Percentiles rank a stretch among this genome's conserved stretches.
Evolutionary conservation across 441 rosid species (phyloP).

Genomic region (Biscutella auriculata): DNA sequence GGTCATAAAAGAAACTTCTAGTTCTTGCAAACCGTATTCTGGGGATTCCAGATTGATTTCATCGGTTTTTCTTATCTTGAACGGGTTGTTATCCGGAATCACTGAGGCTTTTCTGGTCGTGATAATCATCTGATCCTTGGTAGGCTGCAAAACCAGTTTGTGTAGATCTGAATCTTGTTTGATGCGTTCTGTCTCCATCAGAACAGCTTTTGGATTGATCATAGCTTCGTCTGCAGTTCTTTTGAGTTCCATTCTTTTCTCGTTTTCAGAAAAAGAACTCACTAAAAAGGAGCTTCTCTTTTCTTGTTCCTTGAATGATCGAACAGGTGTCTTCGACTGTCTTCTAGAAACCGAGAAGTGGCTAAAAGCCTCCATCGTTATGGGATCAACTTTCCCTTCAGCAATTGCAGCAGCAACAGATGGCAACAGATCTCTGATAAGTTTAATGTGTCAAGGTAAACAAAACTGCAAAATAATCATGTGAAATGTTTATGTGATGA

Average conservation of each 20-base stretch:
- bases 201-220: slow-evolving; percentile 18
- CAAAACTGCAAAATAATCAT: neutral
- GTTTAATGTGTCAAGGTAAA: slow-evolving; percentile 29
- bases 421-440: slow-evolving; percentile 52
- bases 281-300: slow-evolving; percentile 24
- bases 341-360: slow-evolving; percentile 16
- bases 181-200: slow-evolving; percentile 16
- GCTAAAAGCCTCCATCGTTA: slow-evolving; percentile 55
- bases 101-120: slow-evolving; percentile 13
- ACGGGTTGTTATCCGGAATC: slow-evolving; percentile 55
- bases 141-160: slow-evolving; percentile 29
- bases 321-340: slow-evolving; percentile 16
- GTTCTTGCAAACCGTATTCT: slow-evolving; percentile 18
- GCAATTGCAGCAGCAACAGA: slow-evolving; percentile 67
- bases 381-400: slow-evolving; percentile 58
- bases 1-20: slow-evolving; percentile 15
- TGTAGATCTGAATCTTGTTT: slow-evolving; percentile 40
- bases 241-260: slow-evolving; percentile 15
- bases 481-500: neutral
- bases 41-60: slow-evolving; percentile 11
- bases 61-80: slow-evolving; percentile 34
- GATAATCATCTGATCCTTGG: neutral
- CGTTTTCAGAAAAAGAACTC: slow-evolving; percentile 19
- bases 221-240: slow-evolving; percentile 7
- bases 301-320: slow-evolving; percentile 22